These are phyloP conservation scores for Ophiocordyceps camponoti-saundersi DNA, from an alignment of 2,329 filamentous ascomycete genomes.

Conservation along the genomic window DNA sequence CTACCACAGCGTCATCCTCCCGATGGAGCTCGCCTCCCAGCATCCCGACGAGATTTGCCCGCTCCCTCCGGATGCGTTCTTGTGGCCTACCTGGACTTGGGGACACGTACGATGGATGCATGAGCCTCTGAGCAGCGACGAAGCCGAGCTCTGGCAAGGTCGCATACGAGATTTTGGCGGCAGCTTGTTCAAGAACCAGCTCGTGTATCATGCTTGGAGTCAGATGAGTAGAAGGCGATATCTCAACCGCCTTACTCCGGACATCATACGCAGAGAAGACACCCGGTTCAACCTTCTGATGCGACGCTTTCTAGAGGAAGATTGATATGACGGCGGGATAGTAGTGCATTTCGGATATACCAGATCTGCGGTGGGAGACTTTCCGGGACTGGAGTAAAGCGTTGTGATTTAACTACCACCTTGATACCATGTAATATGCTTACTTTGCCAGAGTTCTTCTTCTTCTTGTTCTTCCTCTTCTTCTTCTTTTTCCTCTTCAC, in stretches of 20 bases:
- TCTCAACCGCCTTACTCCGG: constrained; percentile 1
- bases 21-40: constrained; percentile 1
- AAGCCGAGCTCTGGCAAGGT: constrained; percentile 1
- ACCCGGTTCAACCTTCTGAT: constrained; percentile 6
- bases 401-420: no score
- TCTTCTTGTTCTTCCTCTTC: no score
- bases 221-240: constrained; percentile 1
- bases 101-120: constrained; percentile 6
- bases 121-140: constrained; percentile 1
- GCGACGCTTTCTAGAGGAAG: constrained; percentile 5
- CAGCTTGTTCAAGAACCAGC: constrained; percentile 4
- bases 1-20: constrained; percentile 2
- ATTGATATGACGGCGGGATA: no score
- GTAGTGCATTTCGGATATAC: no score
- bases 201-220: constrained; percentile 6
- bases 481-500: no score
- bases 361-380: no score
- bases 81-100: constrained; percentile 6
- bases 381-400: no score
- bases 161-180: constrained; percentile 3
- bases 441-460: no score
- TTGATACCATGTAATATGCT: no score
- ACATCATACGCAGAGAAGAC: constrained; percentile 2
- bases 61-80: constrained; percentile 4
- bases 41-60: constrained; percentile 3